Conservation (phyloP, 495 filamentous ascomycete genomes). For the Aspergillus conjunctus region DNA sequence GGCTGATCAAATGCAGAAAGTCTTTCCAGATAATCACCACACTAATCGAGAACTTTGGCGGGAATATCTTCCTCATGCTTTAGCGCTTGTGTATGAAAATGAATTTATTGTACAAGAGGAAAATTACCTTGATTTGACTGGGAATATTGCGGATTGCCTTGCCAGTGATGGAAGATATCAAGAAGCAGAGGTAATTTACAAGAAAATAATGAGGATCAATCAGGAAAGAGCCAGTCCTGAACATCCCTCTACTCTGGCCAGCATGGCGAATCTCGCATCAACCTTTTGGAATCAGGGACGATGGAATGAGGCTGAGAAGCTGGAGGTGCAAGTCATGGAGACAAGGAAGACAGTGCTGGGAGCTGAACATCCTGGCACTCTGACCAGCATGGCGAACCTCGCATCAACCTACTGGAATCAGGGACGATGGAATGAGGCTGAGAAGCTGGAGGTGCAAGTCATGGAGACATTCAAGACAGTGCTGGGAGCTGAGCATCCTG, state of each 20-base stretch:
- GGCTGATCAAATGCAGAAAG: constrained; percentile 18
- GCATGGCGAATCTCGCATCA: constrained; percentile 34
- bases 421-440: constrained; percentile 42
- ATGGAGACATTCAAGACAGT: constrained; percentile 23
- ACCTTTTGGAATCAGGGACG: constrained; percentile 34
- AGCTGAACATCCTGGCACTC: constrained; percentile 18
- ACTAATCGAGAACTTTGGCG: constrained; percentile 30
- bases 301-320: constrained; percentile 38
- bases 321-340: constrained; percentile 34
- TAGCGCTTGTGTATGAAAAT: constrained; percentile 13
- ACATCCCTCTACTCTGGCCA: constrained; percentile 28
- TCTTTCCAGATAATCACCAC: constrained; percentile 28
- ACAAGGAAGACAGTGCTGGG: constrained; percentile 15
- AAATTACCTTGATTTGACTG: neutral
- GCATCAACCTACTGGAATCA: constrained; percentile 31
- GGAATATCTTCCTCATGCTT: constrained; percentile 30
- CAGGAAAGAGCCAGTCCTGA: constrained; percentile 13
- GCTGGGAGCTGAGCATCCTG: constrained; percentile 17
- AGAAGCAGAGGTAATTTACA: neutral
- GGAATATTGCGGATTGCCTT: constrained; percentile 11
- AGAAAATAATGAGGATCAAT: neutral
- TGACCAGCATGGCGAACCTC: constrained; percentile 11
- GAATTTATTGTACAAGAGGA: constrained; percentile 4
- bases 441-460: constrained; percentile 32
- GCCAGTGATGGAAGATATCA: constrained; percentile 5